These are phyloP conservation scores for Diaporthe destruens DNA, from an alignment of 2,329 filamentous ascomycete species.

Conservation along the genomic window DNA sequence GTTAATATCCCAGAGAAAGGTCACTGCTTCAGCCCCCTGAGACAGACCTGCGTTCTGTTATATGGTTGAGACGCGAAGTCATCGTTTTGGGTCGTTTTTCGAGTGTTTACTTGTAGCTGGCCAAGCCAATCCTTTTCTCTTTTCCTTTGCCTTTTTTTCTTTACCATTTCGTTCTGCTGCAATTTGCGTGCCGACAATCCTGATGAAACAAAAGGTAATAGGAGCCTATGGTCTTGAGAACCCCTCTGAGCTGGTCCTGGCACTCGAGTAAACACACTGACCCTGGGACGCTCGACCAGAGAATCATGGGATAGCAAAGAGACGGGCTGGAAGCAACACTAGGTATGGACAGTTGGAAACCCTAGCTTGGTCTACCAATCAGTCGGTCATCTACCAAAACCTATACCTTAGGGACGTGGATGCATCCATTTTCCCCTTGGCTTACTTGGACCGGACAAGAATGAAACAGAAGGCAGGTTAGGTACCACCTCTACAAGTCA, in stretches of 20 bases:
- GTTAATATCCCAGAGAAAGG: background rate
- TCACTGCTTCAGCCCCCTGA: conserved; percentile 6
- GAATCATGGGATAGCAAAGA: background rate
- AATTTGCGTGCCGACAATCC: background rate
- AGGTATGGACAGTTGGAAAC: too few relatives aligned
- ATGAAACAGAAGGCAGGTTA: too few relatives aligned
- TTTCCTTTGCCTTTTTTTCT: too few relatives aligned
- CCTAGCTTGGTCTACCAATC: too few relatives aligned
- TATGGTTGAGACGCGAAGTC: background rate
- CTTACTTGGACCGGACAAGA: too few relatives aligned
- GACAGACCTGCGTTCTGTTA: background rate
- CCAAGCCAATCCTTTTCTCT: background rate
- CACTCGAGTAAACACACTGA: background rate
- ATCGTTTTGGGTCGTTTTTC: background rate
- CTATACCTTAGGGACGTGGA: too few relatives aligned
- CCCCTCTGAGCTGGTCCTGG: background rate
- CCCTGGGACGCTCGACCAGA: background rate
- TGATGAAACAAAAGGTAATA: background rate
- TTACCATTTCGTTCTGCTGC: too few relatives aligned
- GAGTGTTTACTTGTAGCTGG: background rate
- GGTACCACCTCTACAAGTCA: background rate
- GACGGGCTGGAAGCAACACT: background rate
- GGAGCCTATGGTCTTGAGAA: background rate
- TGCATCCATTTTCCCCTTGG: too few relatives aligned
- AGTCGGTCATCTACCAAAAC: too few relatives aligned